These are phyloP conservation scores for Iris macrosiphon DNA, from an alignment of 106 monocot genomes.

Conservation along the genomic window DNA sequence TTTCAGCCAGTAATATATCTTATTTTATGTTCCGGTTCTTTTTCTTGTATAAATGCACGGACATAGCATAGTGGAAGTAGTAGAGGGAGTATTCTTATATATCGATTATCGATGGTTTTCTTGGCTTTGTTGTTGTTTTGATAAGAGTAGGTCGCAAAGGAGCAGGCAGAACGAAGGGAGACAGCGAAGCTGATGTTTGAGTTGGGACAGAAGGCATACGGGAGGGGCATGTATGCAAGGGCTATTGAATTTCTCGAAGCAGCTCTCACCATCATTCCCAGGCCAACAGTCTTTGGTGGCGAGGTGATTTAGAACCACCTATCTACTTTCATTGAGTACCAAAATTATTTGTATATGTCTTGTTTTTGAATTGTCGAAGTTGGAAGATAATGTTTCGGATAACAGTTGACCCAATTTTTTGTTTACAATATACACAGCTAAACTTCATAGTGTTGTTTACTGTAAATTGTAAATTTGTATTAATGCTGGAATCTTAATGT, in stretches of 20 bases:
- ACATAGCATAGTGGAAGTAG: too few relatives aligned
- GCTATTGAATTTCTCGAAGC: constrained; percentile 92
- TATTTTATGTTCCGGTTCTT: not conserved
- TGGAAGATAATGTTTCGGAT: too few relatives aligned
- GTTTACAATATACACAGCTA: too few relatives aligned
- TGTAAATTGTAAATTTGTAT: too few relatives aligned
- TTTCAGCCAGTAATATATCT: not conserved
- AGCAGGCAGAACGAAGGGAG: constrained; percentile 80
- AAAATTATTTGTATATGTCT: too few relatives aligned
- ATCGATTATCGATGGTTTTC: too few relatives aligned
- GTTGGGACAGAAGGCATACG: constrained; percentile 87
- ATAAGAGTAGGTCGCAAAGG: constrained; percentile 73
- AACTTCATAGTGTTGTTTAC: too few relatives aligned
- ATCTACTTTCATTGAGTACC: not conserved
- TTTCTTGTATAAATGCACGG: too few relatives aligned
- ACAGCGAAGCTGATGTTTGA: constrained; percentile 95
- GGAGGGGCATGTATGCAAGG: constrained; percentile 74
- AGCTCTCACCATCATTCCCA: constrained; percentile 83
- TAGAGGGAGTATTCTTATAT: too few relatives aligned
- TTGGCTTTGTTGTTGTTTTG: not conserved
- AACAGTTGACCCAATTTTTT: too few relatives aligned
- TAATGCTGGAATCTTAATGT: too few relatives aligned
- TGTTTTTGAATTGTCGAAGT: too few relatives aligned
- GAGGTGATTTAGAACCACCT: constrained; percentile 48
- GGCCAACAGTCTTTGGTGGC: constrained; percentile 74